phyloP scores from a whole-genome alignment of 2,329 filamentous ascomycete genomes.

The Alternaria longipes region DNA sequence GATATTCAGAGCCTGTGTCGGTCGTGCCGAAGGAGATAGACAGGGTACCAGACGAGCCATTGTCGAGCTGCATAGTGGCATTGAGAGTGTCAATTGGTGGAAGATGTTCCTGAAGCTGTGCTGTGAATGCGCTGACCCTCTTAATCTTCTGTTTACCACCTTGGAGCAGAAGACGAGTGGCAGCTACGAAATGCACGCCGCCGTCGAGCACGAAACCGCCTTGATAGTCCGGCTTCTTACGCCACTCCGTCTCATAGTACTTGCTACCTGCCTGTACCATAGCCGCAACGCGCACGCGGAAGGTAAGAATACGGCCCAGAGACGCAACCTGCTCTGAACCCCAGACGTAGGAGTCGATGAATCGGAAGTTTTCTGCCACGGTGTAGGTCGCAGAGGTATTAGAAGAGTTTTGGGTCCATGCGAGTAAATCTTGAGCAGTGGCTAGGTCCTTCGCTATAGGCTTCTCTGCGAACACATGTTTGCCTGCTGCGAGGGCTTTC shows the following conservation, averaged over 20 bases:
- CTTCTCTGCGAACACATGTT: constrained; percentile 76
- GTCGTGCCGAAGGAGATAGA: constrained; percentile 67
- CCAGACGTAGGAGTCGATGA: constrained; percentile 64
- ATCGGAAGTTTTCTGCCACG: constrained; percentile 79
- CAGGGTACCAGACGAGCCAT: constrained; percentile 66
- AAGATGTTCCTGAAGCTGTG: constrained; percentile 65
- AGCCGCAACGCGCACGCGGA: constrained; percentile 59
- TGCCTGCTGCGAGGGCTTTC: constrained; percentile 68
- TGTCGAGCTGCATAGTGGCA: constrained; percentile 64
- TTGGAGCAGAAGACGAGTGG: constrained; percentile 66
- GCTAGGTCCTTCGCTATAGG: constrained; percentile 70
- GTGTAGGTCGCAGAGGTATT: constrained; percentile 54
- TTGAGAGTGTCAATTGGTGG: constrained; percentile 73
- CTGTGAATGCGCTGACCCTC: constrained; percentile 64
- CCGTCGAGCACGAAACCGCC: constrained; percentile 81
- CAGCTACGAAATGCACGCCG: constrained; percentile 77
- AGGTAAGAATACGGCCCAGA: constrained; percentile 65
- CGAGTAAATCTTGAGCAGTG: constrained; percentile 59
- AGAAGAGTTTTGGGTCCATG: constrained; percentile 53
- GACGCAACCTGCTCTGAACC: constrained; percentile 61
- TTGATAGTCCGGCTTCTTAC: constrained; percentile 74
- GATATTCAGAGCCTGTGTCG: constrained; percentile 63
- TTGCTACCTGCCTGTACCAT: constrained; percentile 62
- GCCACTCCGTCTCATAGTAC: constrained; percentile 68
- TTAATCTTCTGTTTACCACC: constrained; percentile 54